Evolutionary conservation across 2,329 filamentous ascomycete genomes (phyloP), one percentile per base, ranked within the genome.

Genomic region (Botrytis elliptica): DNA sequence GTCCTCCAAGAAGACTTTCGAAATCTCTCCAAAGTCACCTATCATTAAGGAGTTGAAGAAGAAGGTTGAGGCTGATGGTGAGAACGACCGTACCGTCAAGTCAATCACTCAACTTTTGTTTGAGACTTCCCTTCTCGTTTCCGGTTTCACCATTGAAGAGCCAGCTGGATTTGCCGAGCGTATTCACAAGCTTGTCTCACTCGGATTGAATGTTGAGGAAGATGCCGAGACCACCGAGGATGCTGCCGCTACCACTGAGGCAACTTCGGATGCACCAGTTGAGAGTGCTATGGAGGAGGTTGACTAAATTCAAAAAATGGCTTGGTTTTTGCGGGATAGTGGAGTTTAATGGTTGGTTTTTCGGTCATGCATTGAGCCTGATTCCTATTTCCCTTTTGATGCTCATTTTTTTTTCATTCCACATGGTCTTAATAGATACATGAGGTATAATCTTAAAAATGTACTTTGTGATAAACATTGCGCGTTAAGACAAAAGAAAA

Each of bases 1-100:
- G 96, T 97, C 94, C 79, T 98, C 95, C 84, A 99, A 99, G 95
- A 99, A 99, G 94, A 99, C 96, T 46, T 98, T 99, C 80, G 96
- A 99, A 89, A 98, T 99, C 86, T 98, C 96, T n/a, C 96, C 96
- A 85, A 95, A 96, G 90, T 97, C 94, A 81, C 84, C 94, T 78
- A 99, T 99, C 86, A 91, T 99, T 88, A 93, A 97, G 91, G 96
- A 98, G 90, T 92, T 99, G 83, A 98, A 97, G 93, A 94, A 92
- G 88, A 99, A 99, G 94, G 94, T 98, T 76, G 96, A 98, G 90
- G 84, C 91, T 75, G 96, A 99, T 82, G 96, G 96, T 77, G 95
- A 98, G 92, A 95, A 95, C 84, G 96, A 98, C 89, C 94, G 95
- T 85, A 98, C 95, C 75, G 96, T 99, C 88, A 98, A 98, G 91